Conservation (phyloP, 371 early-diverging fungal species). For the Apophysomyces elegans region DNA sequence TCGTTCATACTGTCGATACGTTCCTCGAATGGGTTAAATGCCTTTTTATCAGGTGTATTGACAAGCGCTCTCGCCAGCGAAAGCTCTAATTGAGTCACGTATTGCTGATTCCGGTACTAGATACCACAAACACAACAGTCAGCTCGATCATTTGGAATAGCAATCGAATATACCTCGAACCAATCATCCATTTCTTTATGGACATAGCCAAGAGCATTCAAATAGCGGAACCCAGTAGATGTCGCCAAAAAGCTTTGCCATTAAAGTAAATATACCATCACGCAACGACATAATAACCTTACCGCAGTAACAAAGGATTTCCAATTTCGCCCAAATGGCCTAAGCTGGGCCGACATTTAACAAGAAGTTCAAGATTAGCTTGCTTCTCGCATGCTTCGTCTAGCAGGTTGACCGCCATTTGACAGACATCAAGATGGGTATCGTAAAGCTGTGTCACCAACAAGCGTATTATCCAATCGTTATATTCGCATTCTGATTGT, state of each 20-base stretch:
- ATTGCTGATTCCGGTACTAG: conserved; percentile 78
- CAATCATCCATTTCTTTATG: conserved; percentile 83
- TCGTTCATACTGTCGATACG: conserved; percentile 52
- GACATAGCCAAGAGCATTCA: conserved; percentile 74
- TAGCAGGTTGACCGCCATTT: conserved; percentile 72
- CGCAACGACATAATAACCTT: conserved; percentile 4
- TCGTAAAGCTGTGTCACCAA: conserved; percentile 85
- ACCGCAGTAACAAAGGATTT: conserved; percentile 69
- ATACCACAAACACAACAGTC: neutral
- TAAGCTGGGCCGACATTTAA: conserved; percentile 71
- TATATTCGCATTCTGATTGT: conserved; percentile 62
- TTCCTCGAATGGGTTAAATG: conserved; percentile 52
- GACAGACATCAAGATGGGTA: conserved; percentile 75
- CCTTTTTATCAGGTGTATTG: conserved; percentile 49
- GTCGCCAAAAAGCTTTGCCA: conserved; percentile 66
- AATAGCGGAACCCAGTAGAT: conserved; percentile 73
- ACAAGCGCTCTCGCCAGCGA: conserved; percentile 69
- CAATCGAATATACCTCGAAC: conserved; percentile 67
- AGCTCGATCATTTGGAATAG: neutral
- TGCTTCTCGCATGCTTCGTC: conserved; percentile 75
- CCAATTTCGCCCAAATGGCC: conserved; percentile 78
- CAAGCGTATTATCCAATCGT: conserved; percentile 79
- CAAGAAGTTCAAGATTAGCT: conserved; percentile 69
- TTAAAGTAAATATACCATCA: neutral
- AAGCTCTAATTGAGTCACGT: conserved; percentile 80